Evolutionary conservation across 371 early-diverging fungal species (phyloP).

Genomic region (Syncephalis plumigaleata): DNA sequence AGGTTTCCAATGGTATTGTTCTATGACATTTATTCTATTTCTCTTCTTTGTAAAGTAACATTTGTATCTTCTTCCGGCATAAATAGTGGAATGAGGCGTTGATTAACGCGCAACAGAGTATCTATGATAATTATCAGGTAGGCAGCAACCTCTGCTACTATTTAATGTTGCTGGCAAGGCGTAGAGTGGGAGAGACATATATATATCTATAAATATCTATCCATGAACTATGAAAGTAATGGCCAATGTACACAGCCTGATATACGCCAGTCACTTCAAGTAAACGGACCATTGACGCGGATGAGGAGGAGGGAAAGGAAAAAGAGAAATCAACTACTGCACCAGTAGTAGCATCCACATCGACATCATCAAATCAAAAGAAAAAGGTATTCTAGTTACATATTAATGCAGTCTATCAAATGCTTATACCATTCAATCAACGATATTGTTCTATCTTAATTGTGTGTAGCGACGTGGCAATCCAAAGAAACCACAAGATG

Average conservation of each 20-base stretch:
- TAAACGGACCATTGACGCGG: background rate
- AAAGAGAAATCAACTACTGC: too few relatives aligned
- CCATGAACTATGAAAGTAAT: background rate
- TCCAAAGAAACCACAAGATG: background rate
- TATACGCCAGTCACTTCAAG: background rate
- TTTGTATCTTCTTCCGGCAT: background rate
- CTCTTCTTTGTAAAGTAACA: background rate
- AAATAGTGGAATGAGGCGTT: constrained; percentile 51
- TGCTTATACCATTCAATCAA: too few relatives aligned
- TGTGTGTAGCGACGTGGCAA: background rate
- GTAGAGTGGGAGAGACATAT: constrained; percentile 29
- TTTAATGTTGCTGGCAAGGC: too few relatives aligned
- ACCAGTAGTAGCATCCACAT: too few relatives aligned
- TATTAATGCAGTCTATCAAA: too few relatives aligned
- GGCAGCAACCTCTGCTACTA: too few relatives aligned
- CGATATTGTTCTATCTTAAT: background rate
- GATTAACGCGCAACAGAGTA: constrained; percentile 62
- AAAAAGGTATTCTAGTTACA: background rate
- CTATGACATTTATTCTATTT: background rate
- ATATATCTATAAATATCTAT: constrained; percentile 12
- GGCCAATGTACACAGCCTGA: background rate
- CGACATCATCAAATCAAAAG: background rate
- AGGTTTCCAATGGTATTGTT: constrained; percentile 49
- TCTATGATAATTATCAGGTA: constrained; percentile 30
- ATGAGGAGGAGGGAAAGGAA: too few relatives aligned